Base-by-base conservation (phyloP, 1,284 basidiomycete species). In the Moniliophthora roreri region DNA sequence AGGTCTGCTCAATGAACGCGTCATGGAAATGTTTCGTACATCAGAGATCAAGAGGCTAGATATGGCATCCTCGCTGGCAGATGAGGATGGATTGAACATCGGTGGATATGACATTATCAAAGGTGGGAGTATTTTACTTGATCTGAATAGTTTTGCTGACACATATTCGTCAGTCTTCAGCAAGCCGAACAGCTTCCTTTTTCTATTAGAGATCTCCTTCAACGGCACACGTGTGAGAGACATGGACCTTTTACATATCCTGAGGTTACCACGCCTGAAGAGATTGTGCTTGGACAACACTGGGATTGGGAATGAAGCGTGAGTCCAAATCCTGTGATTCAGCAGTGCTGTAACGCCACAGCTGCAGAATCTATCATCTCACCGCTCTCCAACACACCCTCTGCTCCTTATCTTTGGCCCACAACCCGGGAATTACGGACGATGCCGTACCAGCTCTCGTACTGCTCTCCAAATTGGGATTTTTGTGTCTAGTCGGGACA, bases 231-330 rank as follows among this genome's bases (percentile, higher is more conserved):
- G 58, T 11, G 62, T 87, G 7, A 60, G 64, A 16, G 77, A 85
- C 60, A 70, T 72, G 35, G 78, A 82, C 56, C 59, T 87, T 7
- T 63, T 71, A 8, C 66, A 78, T 56, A 73, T 87, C 20, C 78
- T 80, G 47, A 76, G 77, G 54, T 72, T 87, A 15, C 80, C 78
- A 3, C 69, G 67, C 35, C 73, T 87, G 16, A 64, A 74, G 15
- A 67, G 65, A 2, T 68, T 87, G n/a, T 65, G 72, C 48, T 66
- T 87, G 10, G 75, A 77, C 58, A 73, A 78, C 53, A 84, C 82
- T 7, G 74, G 76, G 9, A 79, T 87, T 36, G 72, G 78, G 23
- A 81, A 85, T 60, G 81, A 85, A 73, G 81, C 77, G 84, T 85
- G 56, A 48, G 78, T 63, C 11, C 32, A 18, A 28, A 38, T 34